Evolutionary conservation across 495 filamentous ascomycete species (phyloP), one percentile per base, ranked within the genome.

Genomic region (Pseudevernia furfuracea): DNA sequence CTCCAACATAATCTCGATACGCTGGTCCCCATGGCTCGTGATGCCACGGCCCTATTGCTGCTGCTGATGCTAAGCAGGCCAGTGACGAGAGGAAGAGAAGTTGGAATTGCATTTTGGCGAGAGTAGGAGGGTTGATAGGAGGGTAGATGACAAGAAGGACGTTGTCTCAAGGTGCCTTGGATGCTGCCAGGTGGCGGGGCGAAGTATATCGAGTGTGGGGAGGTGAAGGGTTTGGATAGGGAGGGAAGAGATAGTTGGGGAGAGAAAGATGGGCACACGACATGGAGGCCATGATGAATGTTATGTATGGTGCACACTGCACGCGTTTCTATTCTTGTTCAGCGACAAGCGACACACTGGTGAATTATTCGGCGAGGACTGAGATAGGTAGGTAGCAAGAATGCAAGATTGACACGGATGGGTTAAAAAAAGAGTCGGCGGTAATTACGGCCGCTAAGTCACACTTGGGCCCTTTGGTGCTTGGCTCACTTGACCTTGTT

Each of bases 41-140:
- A 64, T 66, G 39, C 28, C 49, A 17, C 52, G 69, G 52, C 43
- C 59, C 11, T 14, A 69, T 69, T 30, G 64, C 52, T 14, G 55
- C 28, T 28, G 68, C 56, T 19, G 67, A 61, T 23, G 60, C 60
- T 11, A 68, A 38, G 21, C 34, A 48, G 15, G 44, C 56, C 44
- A 70, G 32, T 4, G 58, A 55, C 0, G 68, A 58, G 11, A 69
- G 56, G 36, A 64, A 37, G 39, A 69, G 38, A 8, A 60, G 34
- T 12, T 32, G 28, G 17, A 44, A 56, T 0, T 64, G 61, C 68
- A 69, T 69, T 28, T 21, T 62, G 58, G 30, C 15, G 23, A 56
- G 21, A 55, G 32, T 37, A 37, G 53, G 28, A 37, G 60, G 38
- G 5, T n/a, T 7, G 14, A 34, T 5, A 34, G 52, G 7, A 34